phyloP scores from a whole-genome alignment of 495 filamentous ascomycete species.

The Beverwykella pulmonaria region DNA sequence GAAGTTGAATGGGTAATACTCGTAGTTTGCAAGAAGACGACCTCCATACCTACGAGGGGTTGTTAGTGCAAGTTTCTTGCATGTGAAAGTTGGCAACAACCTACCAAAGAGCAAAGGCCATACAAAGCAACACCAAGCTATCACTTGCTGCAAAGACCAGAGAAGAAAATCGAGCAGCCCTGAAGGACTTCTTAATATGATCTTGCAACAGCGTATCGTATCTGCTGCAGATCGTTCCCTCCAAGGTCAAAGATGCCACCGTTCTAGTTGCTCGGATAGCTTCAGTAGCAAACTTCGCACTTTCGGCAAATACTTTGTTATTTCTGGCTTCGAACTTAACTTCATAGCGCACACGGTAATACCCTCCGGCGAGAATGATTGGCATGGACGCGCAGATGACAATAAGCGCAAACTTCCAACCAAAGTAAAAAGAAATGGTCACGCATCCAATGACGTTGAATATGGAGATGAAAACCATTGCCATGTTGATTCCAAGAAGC shows the following conservation, averaged over 20 bases:
- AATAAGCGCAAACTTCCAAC: slow-evolving; percentile 67
- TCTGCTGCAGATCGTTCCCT: slow-evolving; percentile 9
- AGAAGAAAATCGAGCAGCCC: slow-evolving; percentile 61
- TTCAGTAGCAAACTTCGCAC: slow-evolving; percentile 13
- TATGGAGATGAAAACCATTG: slow-evolving; percentile 58
- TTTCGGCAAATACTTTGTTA: slow-evolving; percentile 10
- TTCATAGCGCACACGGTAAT: slow-evolving; percentile 70
- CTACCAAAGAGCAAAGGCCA: slow-evolving; percentile 90
- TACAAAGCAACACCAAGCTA: slow-evolving; percentile 73
- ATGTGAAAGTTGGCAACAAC: slow-evolving; percentile 40
- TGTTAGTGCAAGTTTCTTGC: background rate
- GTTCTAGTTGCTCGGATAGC: slow-evolving; percentile 14
- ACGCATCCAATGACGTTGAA: slow-evolving; percentile 74
- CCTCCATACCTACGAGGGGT: slow-evolving; percentile 53
- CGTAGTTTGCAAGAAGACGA: background rate
- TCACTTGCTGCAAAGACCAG: slow-evolving; percentile 77
- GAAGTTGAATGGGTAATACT: slow-evolving; percentile 13
- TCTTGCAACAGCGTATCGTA: slow-evolving; percentile 3
- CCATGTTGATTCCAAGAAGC: slow-evolving; percentile 54
- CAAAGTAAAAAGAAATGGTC: slow-evolving; percentile 72
- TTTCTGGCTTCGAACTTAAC: slow-evolving; percentile 1
- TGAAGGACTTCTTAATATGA: slow-evolving; percentile 1
- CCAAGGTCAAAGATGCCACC: slow-evolving; percentile 11
- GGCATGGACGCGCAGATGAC: slow-evolving; percentile 14
- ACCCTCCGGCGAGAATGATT: slow-evolving; percentile 61